Percentiles rank a stretch among this genome's conserved stretches.
phyloP scores from a whole-genome alignment of 2,329 filamentous ascomycete genomes.

The Ophiocordyceps camponoti-floridani region DNA sequence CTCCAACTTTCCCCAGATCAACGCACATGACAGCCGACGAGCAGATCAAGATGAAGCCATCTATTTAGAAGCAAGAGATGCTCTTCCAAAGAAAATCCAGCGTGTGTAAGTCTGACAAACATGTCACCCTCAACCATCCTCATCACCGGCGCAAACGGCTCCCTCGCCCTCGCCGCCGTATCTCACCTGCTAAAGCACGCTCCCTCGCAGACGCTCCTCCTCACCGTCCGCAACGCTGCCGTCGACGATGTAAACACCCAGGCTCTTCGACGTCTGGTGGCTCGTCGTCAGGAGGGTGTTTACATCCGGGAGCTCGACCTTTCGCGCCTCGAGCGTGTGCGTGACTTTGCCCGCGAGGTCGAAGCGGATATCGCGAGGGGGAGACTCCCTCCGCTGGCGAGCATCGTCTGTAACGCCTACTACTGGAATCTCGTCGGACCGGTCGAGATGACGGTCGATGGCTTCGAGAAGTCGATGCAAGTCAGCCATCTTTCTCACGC shows the following conservation, averaged over 20 bases:
- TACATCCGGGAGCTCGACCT: conserved; percentile 2
- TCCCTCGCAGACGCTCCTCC: conserved; percentile 1
- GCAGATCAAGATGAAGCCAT: too few species aligned
- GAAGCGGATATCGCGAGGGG: neutral
- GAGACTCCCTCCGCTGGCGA: conserved; percentile 1
- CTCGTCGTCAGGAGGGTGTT: neutral
- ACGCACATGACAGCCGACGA: too few species aligned
- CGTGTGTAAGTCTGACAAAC: too few species aligned
- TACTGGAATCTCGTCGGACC: conserved; percentile 1
- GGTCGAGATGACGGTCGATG: neutral
- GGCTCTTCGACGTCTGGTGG: neutral
- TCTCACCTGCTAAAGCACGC: conserved; percentile 1
- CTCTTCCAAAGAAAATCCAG: too few species aligned
- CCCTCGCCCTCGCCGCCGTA: conserved; percentile 1
- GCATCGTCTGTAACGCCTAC: conserved; percentile 3
- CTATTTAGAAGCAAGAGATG: too few species aligned
- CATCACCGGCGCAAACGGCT: conserved; percentile 3
- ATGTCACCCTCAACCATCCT: neutral
- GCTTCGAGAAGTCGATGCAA: neutral
- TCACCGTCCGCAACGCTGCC: conserved; percentile 1
- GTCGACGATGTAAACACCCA: neutral
- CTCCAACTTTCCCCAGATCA: too few species aligned
- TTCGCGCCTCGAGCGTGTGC: neutral
- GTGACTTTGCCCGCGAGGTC: conserved; percentile 1
- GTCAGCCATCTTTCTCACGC: neutral